Percentiles rank a stretch among this genome's conserved stretches.
phyloP scores from a whole-genome alignment of 257 asterid species.

The Rubia yunnanensis region DNA sequence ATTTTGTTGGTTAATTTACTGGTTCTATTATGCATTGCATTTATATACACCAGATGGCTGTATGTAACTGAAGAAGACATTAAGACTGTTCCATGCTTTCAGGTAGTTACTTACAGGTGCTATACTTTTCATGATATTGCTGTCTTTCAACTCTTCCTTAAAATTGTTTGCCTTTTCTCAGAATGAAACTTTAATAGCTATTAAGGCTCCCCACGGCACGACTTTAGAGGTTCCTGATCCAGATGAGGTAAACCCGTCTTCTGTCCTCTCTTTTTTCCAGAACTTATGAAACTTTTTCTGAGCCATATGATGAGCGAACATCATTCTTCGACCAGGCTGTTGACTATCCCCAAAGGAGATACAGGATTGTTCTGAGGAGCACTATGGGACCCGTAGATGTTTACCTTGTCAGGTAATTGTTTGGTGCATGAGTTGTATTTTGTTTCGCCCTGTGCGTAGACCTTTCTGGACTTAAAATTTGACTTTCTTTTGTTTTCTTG shows the following conservation, averaged over 20 bases:
- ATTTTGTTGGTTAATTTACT: not conserved
- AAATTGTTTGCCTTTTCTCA: slow-evolving; percentile 9
- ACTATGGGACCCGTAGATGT: slow-evolving; percentile 87
- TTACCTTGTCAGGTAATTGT: slow-evolving; percentile 74
- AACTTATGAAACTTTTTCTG: not conserved
- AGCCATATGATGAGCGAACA: not conserved
- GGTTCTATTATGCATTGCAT: slow-evolving; percentile 7
- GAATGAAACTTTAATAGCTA: slow-evolving; percentile 89
- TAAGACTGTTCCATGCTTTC: slow-evolving; percentile 72
- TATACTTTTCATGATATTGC: slow-evolving; percentile 2
- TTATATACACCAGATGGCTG: slow-evolving; percentile 55
- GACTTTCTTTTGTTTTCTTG: not conserved
- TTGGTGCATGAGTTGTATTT: not conserved
- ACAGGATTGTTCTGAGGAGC: slow-evolving; percentile 73
- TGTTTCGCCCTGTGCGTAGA: not conserved
- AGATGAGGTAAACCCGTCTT: slow-evolving; percentile 54
- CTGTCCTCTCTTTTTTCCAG: not conserved
- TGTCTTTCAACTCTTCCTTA: not conserved
- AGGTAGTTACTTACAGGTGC: slow-evolving; percentile 34
- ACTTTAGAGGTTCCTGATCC: slow-evolving; percentile 96
- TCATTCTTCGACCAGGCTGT: slow-evolving; percentile 46
- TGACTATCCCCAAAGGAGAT: slow-evolving; percentile 89
- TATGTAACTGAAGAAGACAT: slow-evolving; percentile 88
- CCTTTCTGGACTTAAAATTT: not conserved
- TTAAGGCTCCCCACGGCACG: slow-evolving; percentile 97